phyloP scores from a whole-genome alignment of 1,284 basidiomycete genomes.

The Wolfiporia cocos region DNA sequence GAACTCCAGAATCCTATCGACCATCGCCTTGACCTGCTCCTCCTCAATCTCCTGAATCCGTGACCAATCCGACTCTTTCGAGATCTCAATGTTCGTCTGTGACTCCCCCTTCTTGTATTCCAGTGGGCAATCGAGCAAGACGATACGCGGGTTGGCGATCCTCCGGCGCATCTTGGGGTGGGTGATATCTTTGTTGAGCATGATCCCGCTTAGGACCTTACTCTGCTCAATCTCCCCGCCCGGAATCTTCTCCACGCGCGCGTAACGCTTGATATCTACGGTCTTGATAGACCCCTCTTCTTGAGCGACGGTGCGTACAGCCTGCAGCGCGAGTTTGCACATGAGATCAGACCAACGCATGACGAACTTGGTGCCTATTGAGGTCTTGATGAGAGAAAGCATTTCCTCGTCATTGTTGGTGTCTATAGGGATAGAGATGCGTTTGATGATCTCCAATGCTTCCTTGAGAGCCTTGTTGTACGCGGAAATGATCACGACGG shows the following conservation, averaged over 20 bases:
- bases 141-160: conserved; percentile 87
- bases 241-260: conserved; percentile 94
- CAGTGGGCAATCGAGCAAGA: conserved; percentile 92
- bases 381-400: conserved; percentile 96
- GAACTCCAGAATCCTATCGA: conserved; percentile 85
- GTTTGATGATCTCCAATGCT: conserved; percentile 83
- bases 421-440: conserved; percentile 89
- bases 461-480: conserved; percentile 95
- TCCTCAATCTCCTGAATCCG: conserved; percentile 94
- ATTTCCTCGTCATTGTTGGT: conserved; percentile 85
- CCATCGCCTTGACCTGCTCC: conserved; percentile 91
- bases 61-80: conserved; percentile 92
- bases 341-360: conserved; percentile 96
- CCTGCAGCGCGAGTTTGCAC: conserved; percentile 92
- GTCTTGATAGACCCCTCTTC: conserved; percentile 71
- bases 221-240: conserved; percentile 97
- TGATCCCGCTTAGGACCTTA: conserved; percentile 84
- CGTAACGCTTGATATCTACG: conserved; percentile 97
- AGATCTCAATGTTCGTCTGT: conserved; percentile 99
- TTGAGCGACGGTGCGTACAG: conserved; percentile 79
- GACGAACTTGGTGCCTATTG: conserved; percentile 99
- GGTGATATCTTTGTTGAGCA: conserved; percentile 99
- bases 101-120: conserved; percentile 99
- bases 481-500: conserved; percentile 97
- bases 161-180: conserved; percentile 95